These are phyloP conservation scores for Tremellales sp. DNA, from an alignment of 1,284 basidiomycete species.

Conservation along the genomic window DNA sequence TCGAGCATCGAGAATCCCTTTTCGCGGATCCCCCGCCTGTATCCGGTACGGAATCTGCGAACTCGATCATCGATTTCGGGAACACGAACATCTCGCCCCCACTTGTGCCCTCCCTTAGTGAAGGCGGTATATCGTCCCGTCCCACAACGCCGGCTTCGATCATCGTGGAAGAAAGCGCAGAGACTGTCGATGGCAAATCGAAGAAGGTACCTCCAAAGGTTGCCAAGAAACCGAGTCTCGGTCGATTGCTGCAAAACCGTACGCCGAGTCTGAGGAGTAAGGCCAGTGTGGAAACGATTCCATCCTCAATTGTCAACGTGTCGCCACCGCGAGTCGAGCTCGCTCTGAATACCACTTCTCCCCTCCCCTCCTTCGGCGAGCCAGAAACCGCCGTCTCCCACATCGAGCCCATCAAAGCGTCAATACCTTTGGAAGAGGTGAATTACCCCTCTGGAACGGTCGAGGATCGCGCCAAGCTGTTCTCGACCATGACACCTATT, in stretches of 20 bases:
- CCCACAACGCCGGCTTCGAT: not conserved
- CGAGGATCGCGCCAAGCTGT: slow-evolving; percentile 26
- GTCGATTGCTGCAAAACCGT: slow-evolving; percentile 28
- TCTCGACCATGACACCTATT: slow-evolving; percentile 37
- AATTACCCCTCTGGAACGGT: slow-evolving; percentile 36
- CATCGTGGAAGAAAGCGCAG: slow-evolving; percentile 4
- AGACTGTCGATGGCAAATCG: slow-evolving; percentile 4
- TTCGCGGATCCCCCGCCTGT: slow-evolving; percentile 32
- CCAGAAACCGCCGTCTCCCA: slow-evolving; percentile 2
- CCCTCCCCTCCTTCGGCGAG: slow-evolving; percentile 18
- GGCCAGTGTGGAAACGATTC: slow-evolving; percentile 20
- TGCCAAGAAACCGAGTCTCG: slow-evolving; percentile 26
- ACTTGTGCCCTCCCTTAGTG: slow-evolving; percentile 5
- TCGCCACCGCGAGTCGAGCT: slow-evolving; percentile 33
- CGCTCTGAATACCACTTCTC: slow-evolving; percentile 19
- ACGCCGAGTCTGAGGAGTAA: slow-evolving; percentile 13
- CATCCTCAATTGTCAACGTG: slow-evolving; percentile 13
- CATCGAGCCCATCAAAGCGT: slow-evolving; percentile 7
- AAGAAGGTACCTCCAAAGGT: slow-evolving; percentile 23
- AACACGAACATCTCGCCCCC: slow-evolving; percentile 21
- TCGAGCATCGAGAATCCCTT: slow-evolving; percentile 27
- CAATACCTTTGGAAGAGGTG: slow-evolving; percentile 21
- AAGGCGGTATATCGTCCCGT: not conserved
- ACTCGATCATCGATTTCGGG: slow-evolving; percentile 39
- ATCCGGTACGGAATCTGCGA: slow-evolving; percentile 16